A percentile compares a stretch with the other conserved stretches of the same genome.
Conservation (phyloP, 2,329 filamentous ascomycete species). For the Xylariomycetidae sp. region DNA sequence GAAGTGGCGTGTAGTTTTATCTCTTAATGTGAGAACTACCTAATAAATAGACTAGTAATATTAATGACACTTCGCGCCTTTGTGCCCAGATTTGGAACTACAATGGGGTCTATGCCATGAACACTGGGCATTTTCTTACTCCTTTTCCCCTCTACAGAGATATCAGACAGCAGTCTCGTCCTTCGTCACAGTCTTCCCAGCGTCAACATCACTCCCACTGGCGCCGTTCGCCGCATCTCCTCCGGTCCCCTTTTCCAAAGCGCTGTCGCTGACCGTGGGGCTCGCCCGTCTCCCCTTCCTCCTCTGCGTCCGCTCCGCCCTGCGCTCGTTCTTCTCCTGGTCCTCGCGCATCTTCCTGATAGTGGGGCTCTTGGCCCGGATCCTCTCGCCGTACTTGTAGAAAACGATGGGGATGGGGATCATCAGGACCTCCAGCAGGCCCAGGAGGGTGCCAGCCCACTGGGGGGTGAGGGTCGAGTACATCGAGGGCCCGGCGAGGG, state of each 20-base stretch:
- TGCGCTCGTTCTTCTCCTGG: constrained; percentile 34
- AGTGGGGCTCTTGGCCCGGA: constrained; percentile 47
- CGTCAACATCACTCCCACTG: neutral
- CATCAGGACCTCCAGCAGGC: constrained; percentile 65
- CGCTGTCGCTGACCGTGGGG: neutral
- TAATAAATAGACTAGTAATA: no score
- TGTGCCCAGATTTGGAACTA: no score
- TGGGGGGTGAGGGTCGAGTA: constrained; percentile 66
- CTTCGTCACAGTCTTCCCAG: no score
- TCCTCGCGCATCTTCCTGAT: constrained; percentile 41
- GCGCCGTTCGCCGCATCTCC: neutral
- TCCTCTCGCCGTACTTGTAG: constrained; percentile 56
- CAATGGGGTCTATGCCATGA: no score
- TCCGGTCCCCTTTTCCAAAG: constrained; percentile 3
- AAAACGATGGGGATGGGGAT: constrained; percentile 80
- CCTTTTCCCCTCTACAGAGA: no score
- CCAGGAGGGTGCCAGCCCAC: constrained; percentile 75
- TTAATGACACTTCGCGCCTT: no score
- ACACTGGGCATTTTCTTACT: no score
- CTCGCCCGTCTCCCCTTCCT: constrained; percentile 11
- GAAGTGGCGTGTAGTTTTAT: no score
- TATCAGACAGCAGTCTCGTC: no score
- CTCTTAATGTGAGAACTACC: no score
- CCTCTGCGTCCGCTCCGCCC: constrained; percentile 25
- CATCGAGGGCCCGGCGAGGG: constrained; percentile 69